Evolutionary conservation across 305 asterid genomes (phyloP), one percentile per base, ranked within the genome.

Genomic region (Rubia balearica): DNA sequence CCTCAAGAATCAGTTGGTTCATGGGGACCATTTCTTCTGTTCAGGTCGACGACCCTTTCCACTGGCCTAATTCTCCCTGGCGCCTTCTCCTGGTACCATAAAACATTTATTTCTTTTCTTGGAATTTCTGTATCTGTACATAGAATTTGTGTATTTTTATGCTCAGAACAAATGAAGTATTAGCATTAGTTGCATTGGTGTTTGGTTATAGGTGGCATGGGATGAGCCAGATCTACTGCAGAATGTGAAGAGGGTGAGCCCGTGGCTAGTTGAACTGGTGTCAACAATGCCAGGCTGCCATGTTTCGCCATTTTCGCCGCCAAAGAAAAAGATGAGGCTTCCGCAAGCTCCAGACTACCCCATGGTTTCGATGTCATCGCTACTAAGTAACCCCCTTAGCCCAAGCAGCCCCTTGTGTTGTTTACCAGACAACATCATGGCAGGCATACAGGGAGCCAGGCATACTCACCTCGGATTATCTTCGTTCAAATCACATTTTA

Each of bases 371-470:
- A 42, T 80, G 75, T 73, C 86, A 1, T 61, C 82, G 1, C 81
- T 84, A 6, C 72, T 78, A 2, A 72, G 45, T 67, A 85, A 84
- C 76, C 90, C 90, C 70, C 78, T 81, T 75, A 86, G 88, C 73
- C 96, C 90, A 70, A 85, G 85, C 86, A 88, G 92, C 82, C 91
- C 89, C 65, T 77, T 87, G 79, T 89, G 88, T 77, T 83, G 83
- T 86, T 68, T 82, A 69, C 83, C 82, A 10, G 91, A 87, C 83
- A 80, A 74, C 83, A 73, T 85, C 30, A 76, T 90, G 79, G 81
- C 95, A 77, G 92, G 98, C 83, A 74, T 90, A 85, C 98, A 93
- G 98, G 98, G 98, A 90, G 90, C 98, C 97, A 92, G 98, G 98
- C 98, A 93, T 81, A 78, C 86, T 75, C 89, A 79, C 24, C 78